Percentiles rank a stretch among this genome's conserved stretches.
These are phyloP conservation scores for Pachysandra terminalis DNA, from an alignment of 164 flowering plant species.

Conservation along the genomic window DNA sequence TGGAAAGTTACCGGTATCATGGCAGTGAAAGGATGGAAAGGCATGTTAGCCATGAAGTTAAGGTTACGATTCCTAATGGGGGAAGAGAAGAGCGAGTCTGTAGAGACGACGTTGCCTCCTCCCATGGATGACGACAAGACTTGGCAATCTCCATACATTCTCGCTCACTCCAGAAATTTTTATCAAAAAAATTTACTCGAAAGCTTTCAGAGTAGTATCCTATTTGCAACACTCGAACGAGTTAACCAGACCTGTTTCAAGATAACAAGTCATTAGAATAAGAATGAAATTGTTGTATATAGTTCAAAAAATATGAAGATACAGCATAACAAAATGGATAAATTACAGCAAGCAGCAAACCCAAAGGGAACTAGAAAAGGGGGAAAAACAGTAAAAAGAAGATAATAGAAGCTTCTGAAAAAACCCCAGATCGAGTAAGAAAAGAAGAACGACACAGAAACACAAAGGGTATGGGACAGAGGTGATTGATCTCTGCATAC, in stretches of 20 bases:
- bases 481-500: neutral
- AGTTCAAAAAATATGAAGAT: no score
- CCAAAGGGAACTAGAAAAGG: neutral
- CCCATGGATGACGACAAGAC: conserved; percentile 69
- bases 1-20: conserved; percentile 46
- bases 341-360: neutral
- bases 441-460: neutral
- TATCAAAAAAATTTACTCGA: no score
- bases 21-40: conserved; percentile 53
- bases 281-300: no score
- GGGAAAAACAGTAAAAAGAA: neutral
- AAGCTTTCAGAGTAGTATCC: neutral
- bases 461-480: neutral
- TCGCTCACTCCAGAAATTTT: conserved; percentile 8
- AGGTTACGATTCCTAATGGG: conserved; percentile 70
- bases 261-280: neutral
- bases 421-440: neutral
- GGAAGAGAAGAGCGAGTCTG: conserved; percentile 51
- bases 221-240: conserved; percentile 8
- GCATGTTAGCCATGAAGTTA: conserved; percentile 59
- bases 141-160: conserved; percentile 89
- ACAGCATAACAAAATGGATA: no score
- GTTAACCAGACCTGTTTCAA: no score
- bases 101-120: conserved; percentile 36
- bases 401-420: neutral